Evolutionary conservation across 805 yeast genomes (phyloP).

Genomic region (Cephaloascus albidus): DNA sequence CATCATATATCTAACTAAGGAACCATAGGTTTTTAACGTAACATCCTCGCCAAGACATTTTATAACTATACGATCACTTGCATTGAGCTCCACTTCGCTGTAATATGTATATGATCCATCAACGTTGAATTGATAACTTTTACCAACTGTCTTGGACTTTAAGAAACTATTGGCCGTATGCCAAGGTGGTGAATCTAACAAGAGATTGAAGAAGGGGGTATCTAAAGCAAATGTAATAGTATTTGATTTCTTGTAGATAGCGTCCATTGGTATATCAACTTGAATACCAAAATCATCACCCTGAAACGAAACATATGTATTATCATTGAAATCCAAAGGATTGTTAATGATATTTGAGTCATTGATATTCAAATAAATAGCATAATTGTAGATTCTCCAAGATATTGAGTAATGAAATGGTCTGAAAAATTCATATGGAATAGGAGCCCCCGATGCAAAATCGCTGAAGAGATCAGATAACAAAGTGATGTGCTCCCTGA

Average conservation of each 20-base stretch:
- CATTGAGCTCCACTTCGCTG: conserved; percentile 48
- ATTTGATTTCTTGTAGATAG: conserved; percentile 40
- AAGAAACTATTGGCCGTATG: conserved; percentile 73
- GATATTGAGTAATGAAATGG: conserved; percentile 56
- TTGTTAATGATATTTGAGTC: conserved; percentile 83
- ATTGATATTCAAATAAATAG: conserved; percentile 69
- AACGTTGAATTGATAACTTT: conserved; percentile 50
- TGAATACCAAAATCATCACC: conserved; percentile 46
- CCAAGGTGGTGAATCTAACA: conserved; percentile 83
- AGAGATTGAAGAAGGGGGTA: conserved; percentile 54
- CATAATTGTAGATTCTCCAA: conserved; percentile 51
- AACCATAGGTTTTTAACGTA: conserved; percentile 70
- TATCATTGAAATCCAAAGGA: conserved; percentile 77
- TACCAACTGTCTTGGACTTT: conserved; percentile 54
- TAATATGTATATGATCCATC: conserved; percentile 59
- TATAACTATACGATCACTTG: conserved; percentile 61
- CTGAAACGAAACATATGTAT: conserved; percentile 64
- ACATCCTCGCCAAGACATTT: conserved; percentile 59
- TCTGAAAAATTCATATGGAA: conserved; percentile 67
- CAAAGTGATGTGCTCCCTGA: conserved; percentile 76
- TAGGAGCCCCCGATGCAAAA: conserved; percentile 62
- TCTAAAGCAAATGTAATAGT: conserved; percentile 38
- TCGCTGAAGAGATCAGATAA: conserved; percentile 68
- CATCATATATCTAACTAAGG: conserved; percentile 65
- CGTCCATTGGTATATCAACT: conserved; percentile 49